Evolutionary conservation across 2,329 filamentous ascomycete genomes (phyloP).

Genomic region (Aspergillus uvarum): DNA sequence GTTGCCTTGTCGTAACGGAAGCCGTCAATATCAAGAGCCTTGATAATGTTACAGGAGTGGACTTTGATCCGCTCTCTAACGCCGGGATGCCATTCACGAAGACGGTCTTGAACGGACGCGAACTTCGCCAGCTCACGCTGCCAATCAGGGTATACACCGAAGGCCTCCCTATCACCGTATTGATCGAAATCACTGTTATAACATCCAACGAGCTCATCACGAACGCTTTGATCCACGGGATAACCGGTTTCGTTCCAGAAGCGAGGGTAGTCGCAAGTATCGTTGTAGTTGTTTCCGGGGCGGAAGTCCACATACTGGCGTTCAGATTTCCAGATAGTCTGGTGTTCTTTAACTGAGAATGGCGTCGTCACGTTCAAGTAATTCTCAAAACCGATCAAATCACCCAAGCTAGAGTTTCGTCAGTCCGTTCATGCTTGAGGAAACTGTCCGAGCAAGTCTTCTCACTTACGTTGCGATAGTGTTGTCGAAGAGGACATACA

Average conservation of each 20-base stretch:
- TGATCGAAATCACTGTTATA: conserved; percentile 65
- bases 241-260: conserved; percentile 62
- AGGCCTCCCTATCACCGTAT: conserved; percentile 64
- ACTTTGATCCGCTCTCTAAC: conserved; percentile 59
- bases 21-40: conserved; percentile 64
- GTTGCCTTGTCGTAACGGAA: conserved; percentile 68
- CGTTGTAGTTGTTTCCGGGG: conserved; percentile 54
- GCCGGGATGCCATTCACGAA: conserved; percentile 62
- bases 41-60: conserved; percentile 64
- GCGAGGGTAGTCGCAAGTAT: conserved; percentile 58
- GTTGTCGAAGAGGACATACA: conserved; percentile 68
- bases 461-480: conserved; percentile 59
- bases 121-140: conserved; percentile 65
- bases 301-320: conserved; percentile 60
- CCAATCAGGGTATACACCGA: conserved; percentile 64
- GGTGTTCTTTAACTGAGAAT: conserved; percentile 57
- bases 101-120: conserved; percentile 65
- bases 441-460: background rate
- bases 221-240: conserved; percentile 50
- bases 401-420: conserved; percentile 47
- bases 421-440: background rate
- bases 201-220: conserved; percentile 53
- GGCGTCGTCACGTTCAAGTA: conserved; percentile 60
- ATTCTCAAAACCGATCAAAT: conserved; percentile 63
- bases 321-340: conserved; percentile 56